Evolutionary conservation across 2,329 filamentous ascomycete genomes (phyloP).

Genomic region (Apiospora marii): DNA sequence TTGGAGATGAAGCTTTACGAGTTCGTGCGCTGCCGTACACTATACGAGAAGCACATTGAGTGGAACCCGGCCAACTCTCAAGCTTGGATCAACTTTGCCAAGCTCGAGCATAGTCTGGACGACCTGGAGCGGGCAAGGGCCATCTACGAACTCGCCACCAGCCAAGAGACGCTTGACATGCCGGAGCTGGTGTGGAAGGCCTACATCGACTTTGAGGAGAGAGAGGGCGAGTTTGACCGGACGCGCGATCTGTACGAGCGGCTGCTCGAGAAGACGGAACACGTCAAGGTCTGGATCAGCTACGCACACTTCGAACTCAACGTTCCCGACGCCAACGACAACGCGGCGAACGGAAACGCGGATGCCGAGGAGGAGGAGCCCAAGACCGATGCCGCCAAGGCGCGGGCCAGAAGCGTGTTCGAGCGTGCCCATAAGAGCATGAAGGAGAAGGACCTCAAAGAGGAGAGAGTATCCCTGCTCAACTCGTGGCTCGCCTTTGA

Average conservation of each 20-base stretch:
- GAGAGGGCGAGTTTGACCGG: constrained; percentile 88
- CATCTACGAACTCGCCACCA: constrained; percentile 90
- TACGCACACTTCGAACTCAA: constrained; percentile 99
- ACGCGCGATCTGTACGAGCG: constrained; percentile 88
- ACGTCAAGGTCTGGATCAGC: constrained; percentile 99
- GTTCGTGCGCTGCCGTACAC: constrained; percentile 86
- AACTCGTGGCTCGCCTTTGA: constrained; percentile 95
- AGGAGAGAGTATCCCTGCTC: constrained; percentile 91
- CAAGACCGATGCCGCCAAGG: constrained; percentile 84
- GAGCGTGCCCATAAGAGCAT: constrained; percentile 84
- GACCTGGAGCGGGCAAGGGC: constrained; percentile 87
- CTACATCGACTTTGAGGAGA: constrained; percentile 98
- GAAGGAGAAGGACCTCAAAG: constrained; percentile 89
- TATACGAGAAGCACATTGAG: constrained; percentile 94
- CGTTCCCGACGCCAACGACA: constrained; percentile 77
- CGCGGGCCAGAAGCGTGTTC: constrained; percentile 83
- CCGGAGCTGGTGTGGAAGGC: constrained; percentile 97
- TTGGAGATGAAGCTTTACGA: constrained; percentile 94
- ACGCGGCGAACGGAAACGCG: constrained; percentile 65
- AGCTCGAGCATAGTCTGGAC: constrained; percentile 89
- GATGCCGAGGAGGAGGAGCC: constrained; percentile 72
- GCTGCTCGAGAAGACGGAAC: constrained; percentile 91
- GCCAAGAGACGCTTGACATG: constrained; percentile 89
- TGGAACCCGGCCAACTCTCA: constrained; percentile 91
- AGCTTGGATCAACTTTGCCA: constrained; percentile 96